Base-by-base conservation (phyloP, 1,139 yeast genomes). In the Waltiozyma sp. region DNA sequence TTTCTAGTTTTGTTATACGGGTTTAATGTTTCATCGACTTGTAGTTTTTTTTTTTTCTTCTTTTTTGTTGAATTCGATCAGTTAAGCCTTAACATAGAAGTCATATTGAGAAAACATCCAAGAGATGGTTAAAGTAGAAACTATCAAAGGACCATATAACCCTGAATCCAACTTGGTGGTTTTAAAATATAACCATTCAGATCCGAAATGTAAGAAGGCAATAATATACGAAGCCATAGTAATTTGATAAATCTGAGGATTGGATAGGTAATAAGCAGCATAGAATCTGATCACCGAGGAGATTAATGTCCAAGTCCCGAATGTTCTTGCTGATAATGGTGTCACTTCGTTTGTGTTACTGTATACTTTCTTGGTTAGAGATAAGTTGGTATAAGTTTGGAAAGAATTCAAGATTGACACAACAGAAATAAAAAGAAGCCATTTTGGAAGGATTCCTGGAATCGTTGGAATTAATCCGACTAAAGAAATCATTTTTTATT, bases 241-340 rank as follows among this genome's bases (percentile, higher is more conserved):
- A 53, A 91, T 69, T 54, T 85, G 80, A 62, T 77, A 91, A 43
- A 88, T 75, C 47, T 79, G 82, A 24, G 78, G 77, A 54, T 80
- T 77, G 45, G 67, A 65, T 49, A 85, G 66, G 59, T 84, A 69
- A 63, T 81, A 82, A 7, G 98, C 94, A 40, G 95, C 96, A 59
- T 85, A 88, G 51, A 81, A 72, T 59, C 98, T 77, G 41, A 91
- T 79, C 38, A 91, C 70, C 2, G 95, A 77, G 1, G 96, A 81
- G 52, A 89, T 73, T 42, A 89, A 69, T 0, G 98, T 91, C 98
- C 98, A 91, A 1, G 98, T 91, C 28, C 98, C 98, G 62, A 91
- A 91, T 0, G 98, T 91, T 56, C 98, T 75, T 10, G 96, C 95
- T 53, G 94, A 80, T 53, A 91, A 70, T 7, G 73, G 68, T 0